phyloP scores from a whole-genome alignment of 768 basidiomycete species.

The Boletus tomentosulus region DNA sequence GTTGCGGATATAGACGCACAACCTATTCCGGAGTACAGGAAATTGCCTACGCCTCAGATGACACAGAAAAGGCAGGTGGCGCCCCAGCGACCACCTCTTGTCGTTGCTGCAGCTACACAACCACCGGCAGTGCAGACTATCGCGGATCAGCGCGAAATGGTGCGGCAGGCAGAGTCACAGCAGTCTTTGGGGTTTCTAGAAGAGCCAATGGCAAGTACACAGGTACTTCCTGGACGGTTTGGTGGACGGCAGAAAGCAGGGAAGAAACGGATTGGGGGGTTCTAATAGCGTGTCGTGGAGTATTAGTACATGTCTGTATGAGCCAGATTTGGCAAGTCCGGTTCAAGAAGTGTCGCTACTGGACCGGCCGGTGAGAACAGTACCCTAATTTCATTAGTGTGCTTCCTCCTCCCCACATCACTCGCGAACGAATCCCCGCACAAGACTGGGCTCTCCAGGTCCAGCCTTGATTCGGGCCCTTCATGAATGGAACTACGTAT shows the following conservation, averaged over 20 bases:
- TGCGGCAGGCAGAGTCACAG: conserved; percentile 13
- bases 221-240: conserved; percentile 65
- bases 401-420: conserved; percentile 18
- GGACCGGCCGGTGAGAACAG: conserved; percentile 19
- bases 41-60: neutral
- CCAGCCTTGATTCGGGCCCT: conserved; percentile 47
- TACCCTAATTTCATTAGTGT: conserved; percentile 20
- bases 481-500: conserved; percentile 76
- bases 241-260: conserved; percentile 60
- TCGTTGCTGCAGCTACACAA: conserved; percentile 31
- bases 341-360: conserved; percentile 9
- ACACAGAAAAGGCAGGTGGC: conserved; percentile 22
- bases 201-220: conserved; percentile 56
- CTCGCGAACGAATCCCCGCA: conserved; percentile 36
- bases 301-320: neutral
- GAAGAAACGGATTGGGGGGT: conserved; percentile 75
- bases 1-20: conserved; percentile 19
- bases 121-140: conserved; percentile 12
- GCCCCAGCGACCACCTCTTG: conserved; percentile 37
- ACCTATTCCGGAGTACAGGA: conserved; percentile 14
- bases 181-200: conserved; percentile 32
- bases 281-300: conserved; percentile 37
- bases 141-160: conserved; percentile 6
- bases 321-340: conserved; percentile 21
- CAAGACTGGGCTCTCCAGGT: conserved; percentile 69